Conservation (phyloP, 805 yeast species). For the Yarrowia sp. region DNA sequence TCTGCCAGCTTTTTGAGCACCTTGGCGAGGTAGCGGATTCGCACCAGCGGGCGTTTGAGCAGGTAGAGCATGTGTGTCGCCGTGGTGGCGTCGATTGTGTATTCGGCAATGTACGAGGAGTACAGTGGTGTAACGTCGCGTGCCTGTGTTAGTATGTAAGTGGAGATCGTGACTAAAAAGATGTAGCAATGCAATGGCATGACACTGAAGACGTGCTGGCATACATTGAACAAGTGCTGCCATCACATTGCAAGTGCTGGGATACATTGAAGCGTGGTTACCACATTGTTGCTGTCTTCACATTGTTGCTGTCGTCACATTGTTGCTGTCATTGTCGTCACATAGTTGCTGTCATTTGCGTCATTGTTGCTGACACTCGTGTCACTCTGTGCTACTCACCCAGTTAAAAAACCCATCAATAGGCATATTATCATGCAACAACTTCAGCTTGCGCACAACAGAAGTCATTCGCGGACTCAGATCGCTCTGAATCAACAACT, state of each 20-base stretch:
- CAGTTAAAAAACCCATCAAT: conserved; percentile 4
- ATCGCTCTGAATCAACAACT: conserved; percentile 20
- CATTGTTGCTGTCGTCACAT: no score
- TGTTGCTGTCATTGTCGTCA: neutral
- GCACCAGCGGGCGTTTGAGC: conserved; percentile 24
- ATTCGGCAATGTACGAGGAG: neutral
- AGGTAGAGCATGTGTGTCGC: conserved; percentile 16
- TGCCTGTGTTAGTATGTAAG: neutral
- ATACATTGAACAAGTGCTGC: no score
- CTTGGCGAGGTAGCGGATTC: conserved; percentile 25
- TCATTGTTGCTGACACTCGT: neutral
- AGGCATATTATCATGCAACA: conserved; percentile 21
- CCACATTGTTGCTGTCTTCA: no score
- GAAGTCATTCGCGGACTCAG: neutral
- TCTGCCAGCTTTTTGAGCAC: conserved; percentile 20
- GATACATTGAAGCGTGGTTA: no score
- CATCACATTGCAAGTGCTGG: no score
- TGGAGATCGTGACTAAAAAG: no score
- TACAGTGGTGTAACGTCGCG: conserved; percentile 14
- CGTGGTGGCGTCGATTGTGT: neutral
- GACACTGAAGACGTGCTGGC: no score
- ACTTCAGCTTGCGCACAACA: neutral
- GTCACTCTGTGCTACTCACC: neutral
- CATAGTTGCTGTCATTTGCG: neutral
- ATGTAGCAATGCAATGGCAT: no score